phyloP scores from a whole-genome alignment of 148 eudicot species.

The Fallopia convolvulus region DNA sequence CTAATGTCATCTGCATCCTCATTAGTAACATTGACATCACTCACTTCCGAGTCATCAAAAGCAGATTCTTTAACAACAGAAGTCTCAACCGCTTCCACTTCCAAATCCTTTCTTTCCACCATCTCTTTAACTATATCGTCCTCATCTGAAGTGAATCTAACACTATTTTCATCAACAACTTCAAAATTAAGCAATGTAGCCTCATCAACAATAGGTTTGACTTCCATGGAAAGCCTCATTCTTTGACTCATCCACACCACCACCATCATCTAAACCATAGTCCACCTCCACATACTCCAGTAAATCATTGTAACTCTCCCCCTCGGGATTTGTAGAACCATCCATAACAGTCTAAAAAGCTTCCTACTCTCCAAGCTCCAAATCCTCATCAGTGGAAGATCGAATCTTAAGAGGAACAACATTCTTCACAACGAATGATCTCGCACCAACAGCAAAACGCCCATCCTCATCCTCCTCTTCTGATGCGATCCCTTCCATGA shows the following conservation, averaged over 20 bases:
- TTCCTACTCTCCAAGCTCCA: slow-evolving; percentile 9
- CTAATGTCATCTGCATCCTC: neutral
- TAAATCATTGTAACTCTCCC: neutral
- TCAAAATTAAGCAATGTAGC: neutral
- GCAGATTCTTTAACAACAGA: neutral
- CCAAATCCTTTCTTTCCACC: slow-evolving; percentile 19
- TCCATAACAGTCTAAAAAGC: slow-evolving; percentile 8
- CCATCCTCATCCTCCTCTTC: slow-evolving; percentile 14
- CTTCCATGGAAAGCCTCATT: too few relatives aligned
- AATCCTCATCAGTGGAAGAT: slow-evolving; percentile 7
- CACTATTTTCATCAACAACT: slow-evolving; percentile 13
- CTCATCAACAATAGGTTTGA: neutral
- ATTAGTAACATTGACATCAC: neutral
- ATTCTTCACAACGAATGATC: neutral
- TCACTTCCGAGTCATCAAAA: neutral
- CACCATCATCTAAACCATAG: too few relatives aligned
- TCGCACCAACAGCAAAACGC: slow-evolving; percentile 2
- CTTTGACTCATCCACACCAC: neutral
- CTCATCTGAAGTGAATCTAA: slow-evolving; percentile 20
- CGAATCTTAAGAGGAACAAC: slow-evolving; percentile 25
- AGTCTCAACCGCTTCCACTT: neutral
- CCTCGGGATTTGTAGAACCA: neutral
- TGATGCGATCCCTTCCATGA: too few relatives aligned
- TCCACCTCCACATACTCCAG: slow-evolving; percentile 13
- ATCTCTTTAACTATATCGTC: slow-evolving; percentile 21